A percentile compares a stretch with the other conserved stretches of the same genome.
Evolutionary conservation across 257 asterid genomes (phyloP).

Genomic region (Prunella vulgaris): DNA sequence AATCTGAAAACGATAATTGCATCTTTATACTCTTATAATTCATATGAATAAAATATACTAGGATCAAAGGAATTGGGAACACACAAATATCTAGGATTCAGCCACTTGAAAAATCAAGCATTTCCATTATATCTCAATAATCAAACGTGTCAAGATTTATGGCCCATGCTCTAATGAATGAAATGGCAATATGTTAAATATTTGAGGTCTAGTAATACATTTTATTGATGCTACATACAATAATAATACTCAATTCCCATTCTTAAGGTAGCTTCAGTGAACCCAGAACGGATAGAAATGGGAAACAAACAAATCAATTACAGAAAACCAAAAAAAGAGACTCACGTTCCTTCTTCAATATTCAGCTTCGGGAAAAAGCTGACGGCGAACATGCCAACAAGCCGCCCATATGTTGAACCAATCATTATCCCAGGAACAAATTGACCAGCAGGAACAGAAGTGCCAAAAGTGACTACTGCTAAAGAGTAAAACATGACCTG

Average conservation of each 20-base stretch:
- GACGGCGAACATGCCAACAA: slow-evolving; percentile 97
- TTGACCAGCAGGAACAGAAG: slow-evolving; percentile 98
- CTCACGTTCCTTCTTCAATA: slow-evolving; percentile 99
- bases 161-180: slow-evolving; percentile 1
- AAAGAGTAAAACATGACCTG: slow-evolving; percentile 95
- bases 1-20: neutral
- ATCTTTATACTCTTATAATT: neutral
- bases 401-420: slow-evolving; percentile 97
- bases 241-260: neutral
- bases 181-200: neutral
- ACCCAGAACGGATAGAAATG: slow-evolving; percentile 1
- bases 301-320: slow-evolving; percentile 5
- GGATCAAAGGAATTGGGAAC: neutral
- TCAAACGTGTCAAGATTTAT: neutral
- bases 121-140: neutral
- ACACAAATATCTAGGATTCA: neutral
- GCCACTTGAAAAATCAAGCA: neutral
- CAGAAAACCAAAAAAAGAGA: slow-evolving; percentile 12
- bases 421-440: slow-evolving; percentile 99
- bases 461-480: slow-evolving; percentile 93
- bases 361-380: slow-evolving; percentile 72
- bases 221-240: neutral
- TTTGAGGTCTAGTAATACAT: neutral
- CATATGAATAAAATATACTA: neutral
- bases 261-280: neutral